Evolutionary conservation across 768 basidiomycete species (phyloP), one percentile per base, ranked within the genome.

Genomic region (Lepiota brunneoincarnata): DNA sequence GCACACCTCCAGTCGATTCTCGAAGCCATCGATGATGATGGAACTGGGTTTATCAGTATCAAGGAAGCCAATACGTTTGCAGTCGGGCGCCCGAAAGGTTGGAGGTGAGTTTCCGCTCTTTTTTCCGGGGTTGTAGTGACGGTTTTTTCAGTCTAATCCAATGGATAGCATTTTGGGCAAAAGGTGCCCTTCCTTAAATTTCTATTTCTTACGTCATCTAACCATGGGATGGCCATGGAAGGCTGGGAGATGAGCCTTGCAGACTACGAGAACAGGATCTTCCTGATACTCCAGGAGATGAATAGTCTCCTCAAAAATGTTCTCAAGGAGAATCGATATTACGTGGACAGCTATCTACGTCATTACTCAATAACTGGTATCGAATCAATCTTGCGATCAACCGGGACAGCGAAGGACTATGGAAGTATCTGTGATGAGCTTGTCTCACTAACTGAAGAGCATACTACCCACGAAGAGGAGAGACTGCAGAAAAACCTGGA

Each of bases 1-100:
- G 41, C 59, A 18, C 63, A 65, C 40, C 54, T 75, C 4, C 71
- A 69, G n/a, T 57, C 67, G 0, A 60, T 76, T 31, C 59, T 66
- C 17, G 74, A 75, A 52, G 74, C 73, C 0, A 70, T 76, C 40
- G 76, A 77, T 42, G 71, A 71, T 26, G 75, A 77, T 51, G 69
- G 63, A 0, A 69, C 71, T 4, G 73, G 73, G 0, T 75, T 71
- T 31, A 60, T 74, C n/a, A 70, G 62, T 21, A 59, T 73, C 6
- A 58, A 59, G 17, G 71, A 74, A 42, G 71, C 65, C 0, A 74
- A 75, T 48, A 51, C 55, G 0, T 73, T 75, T 51, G 67, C 71
- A 0, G 23, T 57, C 2, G 49, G 61, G 6, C 62, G 66, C 1
- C 73, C 72, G 0, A 45, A 54, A 35, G 64, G 61, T 3, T 72